Conservation (phyloP, 2,329 filamentous ascomycete genomes). For the Ophiostoma quercus region DNA sequence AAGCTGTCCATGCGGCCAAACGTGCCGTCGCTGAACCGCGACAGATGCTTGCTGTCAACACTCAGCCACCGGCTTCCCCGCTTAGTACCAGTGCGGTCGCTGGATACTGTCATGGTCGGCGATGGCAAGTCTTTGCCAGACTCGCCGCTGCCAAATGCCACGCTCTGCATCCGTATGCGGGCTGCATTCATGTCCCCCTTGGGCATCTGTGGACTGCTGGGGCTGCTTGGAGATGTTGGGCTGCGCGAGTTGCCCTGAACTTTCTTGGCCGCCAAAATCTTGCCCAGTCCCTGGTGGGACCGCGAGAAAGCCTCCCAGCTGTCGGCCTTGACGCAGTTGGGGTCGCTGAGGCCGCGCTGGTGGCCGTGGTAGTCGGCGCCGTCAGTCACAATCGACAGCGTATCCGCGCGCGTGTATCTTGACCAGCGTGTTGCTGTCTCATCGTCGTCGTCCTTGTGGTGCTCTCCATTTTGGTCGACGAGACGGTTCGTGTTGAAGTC, state of each 20-base stretch:
- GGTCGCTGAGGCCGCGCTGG: constrained; percentile 4
- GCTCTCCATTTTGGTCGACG: not conserved
- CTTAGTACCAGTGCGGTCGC: not conserved
- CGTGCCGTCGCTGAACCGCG: constrained; percentile 25
- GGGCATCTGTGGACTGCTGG: not conserved
- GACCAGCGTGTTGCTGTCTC: constrained; percentile 24
- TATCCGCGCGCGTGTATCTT: constrained; percentile 24
- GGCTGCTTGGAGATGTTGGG: not conserved
- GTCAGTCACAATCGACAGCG: constrained; percentile 11
- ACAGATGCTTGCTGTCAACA: constrained; percentile 20
- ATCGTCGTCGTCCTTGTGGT: not conserved
- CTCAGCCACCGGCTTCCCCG: constrained; percentile 6
- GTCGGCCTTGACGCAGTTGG: constrained; percentile 16
- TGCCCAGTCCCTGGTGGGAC: constrained; percentile 17
- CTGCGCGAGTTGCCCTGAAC: not conserved
- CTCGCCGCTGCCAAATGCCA: not conserved
- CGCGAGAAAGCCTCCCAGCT: constrained; percentile 26
- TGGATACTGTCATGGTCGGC: not conserved
- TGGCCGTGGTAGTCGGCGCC: constrained; percentile 9
- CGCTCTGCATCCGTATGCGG: not conserved
- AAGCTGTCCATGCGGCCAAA: constrained; percentile 24
- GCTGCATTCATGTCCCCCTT: not conserved
- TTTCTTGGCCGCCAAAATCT: constrained; percentile 12
- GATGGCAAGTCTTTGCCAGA: not conserved
- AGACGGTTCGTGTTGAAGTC: not conserved